Evolutionary conservation across 1,284 basidiomycete genomes (phyloP), one percentile per base, ranked within the genome.

Genomic region (Leccinum griseonigrum): DNA sequence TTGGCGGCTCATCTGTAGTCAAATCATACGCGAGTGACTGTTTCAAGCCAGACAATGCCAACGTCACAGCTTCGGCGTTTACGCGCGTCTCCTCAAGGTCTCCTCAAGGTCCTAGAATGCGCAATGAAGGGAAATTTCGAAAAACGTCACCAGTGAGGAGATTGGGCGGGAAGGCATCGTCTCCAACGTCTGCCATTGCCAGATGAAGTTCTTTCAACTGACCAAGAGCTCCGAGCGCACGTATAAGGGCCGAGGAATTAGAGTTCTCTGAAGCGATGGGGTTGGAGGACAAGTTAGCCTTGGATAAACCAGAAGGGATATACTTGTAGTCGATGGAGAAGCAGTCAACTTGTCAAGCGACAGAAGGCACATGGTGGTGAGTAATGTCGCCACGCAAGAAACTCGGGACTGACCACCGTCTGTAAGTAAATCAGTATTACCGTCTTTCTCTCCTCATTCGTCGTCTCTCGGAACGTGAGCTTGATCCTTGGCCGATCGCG

Each of bases 11-110:
- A 43, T 84, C 82, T 14, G 75, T 75, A 0, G 83, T 82, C 50
- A 80, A 65, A 57, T 88, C 82, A 64, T 83, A 87, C 58, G 77
- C 79, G 32, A 90, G 68, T 16, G 77, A 75, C 69, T 84, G 81
- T 58, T 79, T 77, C 65, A 84, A 69, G 5, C 67, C 66, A 54
- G 74, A 69, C 31, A 91, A 76, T 1, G 83, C 81, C 5, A 71
- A 68, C 52, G 79, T 73, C 14, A 85, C 73, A 6, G 74, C 76
- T 18, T 81, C 79, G 40, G 76, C 69, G 0, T 79, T 85, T 26
- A 81, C 82, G 54, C 78, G 77, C 0, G 89, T 91, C 67, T 88
- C 85, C 53, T 83, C 83, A 2, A 92, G 70, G 70, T 92, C 22
- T 22, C 22, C 22, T 22, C 22, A 22, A 22, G 22, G 22, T 22